Base-by-base conservation (phyloP, 129 eudicot genomes). In the Helianthus tuberosus region DNA sequence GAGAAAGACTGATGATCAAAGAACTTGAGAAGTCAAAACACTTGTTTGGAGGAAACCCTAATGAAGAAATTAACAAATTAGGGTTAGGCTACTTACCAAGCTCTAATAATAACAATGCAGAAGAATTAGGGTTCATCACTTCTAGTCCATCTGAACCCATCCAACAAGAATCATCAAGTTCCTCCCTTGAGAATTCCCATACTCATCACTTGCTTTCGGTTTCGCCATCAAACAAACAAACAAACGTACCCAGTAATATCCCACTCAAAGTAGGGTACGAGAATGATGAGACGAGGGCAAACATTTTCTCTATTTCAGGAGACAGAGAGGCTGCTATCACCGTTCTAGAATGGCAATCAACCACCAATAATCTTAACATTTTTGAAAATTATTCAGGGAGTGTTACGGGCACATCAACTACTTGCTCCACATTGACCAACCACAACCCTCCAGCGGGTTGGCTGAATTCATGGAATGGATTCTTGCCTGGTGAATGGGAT, bases 1-100 rank as follows among this genome's bases (percentile, higher is more conserved):
- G 77, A 53, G 84, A 75, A 53, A 87, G 86, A 60, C 36, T 67
- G 60, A 52, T 75, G 77, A 86, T 43, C 54, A 86, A 72, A 69
- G 77, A 72, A 43, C 59, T 69, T 50, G 75, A 70, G 29, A 66
- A 49, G 49, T 61, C 75, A 67, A 51, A 54, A 16, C 44, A 63
- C 32, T 32, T 68, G 67, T 48, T 32, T 35, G 55, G 54, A 17
- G 44, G 27, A 47, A 53, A 77, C 73, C 74, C 68, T 74, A 78
- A 64, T 32, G 11, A 68, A 57, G 71, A 64, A 48, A 51, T 76
- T 54, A 14, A 57, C 13, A 66, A 77, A 52, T 64, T 76, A 80
- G 82, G 85, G 76, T 47, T 80, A 67, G 74, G 84, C n/a, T 72
- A 62, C 64, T 3, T 52, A 36, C 38, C 17, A 65, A 83, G 68